These are phyloP conservation scores for Ganoderma leucocontextum DNA, from an alignment of 1,284 basidiomycete species.

Conservation along the genomic window DNA sequence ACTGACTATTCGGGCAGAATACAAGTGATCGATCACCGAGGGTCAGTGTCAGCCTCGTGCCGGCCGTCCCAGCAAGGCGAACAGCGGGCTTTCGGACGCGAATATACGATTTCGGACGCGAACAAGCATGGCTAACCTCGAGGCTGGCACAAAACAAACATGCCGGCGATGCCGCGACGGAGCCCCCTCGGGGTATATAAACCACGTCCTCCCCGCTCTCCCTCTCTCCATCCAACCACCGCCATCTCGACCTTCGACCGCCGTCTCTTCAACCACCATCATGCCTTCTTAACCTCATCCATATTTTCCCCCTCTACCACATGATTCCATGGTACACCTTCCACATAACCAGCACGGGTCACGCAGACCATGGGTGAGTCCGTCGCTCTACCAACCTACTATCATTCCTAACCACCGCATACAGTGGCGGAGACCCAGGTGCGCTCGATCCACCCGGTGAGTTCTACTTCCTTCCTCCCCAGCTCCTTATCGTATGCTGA, in stretches of 20 bases:
- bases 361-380: neutral
- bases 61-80: neutral
- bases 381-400: neutral
- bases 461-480: neutral
- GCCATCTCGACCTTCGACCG: neutral
- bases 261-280: neutral
- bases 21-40: neutral
- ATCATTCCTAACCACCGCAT: neutral
- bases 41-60: neutral
- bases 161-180: neutral
- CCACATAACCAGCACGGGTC: neutral
- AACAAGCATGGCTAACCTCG: neutral
- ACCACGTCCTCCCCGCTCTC: neutral
- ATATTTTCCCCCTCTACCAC: neutral
- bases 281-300: neutral
- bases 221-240: neutral
- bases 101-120: neutral
- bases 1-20: neutral
- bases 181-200: neutral
- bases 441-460: neutral
- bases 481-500: neutral
- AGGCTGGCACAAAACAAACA: neutral
- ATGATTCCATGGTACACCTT: too few species aligned
- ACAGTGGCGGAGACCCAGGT: conserved; percentile 6
- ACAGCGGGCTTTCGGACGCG: neutral